These are phyloP conservation scores for Biscogniauxia mediterranea DNA, from an alignment of 2,329 filamentous ascomycete genomes.

Conservation along the genomic window DNA sequence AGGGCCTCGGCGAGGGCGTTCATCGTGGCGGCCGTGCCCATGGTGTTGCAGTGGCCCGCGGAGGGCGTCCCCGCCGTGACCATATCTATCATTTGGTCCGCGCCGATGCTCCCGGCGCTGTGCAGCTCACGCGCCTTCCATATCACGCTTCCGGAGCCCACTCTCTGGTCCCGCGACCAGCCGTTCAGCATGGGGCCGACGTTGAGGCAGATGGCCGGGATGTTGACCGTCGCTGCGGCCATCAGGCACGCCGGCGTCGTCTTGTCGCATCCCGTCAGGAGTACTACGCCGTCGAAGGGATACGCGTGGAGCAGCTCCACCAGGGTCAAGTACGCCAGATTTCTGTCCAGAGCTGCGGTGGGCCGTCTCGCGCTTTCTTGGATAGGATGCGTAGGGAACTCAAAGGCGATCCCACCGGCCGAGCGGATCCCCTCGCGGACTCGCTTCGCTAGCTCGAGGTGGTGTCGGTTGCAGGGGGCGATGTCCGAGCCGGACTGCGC, in stretches of 20 bases:
- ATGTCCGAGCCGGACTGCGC: slow-evolving; percentile 51
- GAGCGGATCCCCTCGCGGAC: slow-evolving; percentile 49
- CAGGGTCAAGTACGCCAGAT: slow-evolving; percentile 46
- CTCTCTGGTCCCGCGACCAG: slow-evolving; percentile 38
- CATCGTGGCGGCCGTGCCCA: slow-evolving; percentile 54
- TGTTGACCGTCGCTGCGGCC: slow-evolving; percentile 51
- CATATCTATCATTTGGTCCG: slow-evolving; percentile 45
- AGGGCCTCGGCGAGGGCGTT: slow-evolving; percentile 51
- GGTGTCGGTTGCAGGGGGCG: slow-evolving; percentile 49
- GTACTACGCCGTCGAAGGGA: slow-evolving; percentile 49
- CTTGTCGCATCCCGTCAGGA: slow-evolving; percentile 53
- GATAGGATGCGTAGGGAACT: slow-evolving; percentile 52
- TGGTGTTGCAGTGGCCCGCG: slow-evolving; percentile 50
- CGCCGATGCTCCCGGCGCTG: slow-evolving; percentile 44
- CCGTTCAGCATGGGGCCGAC: slow-evolving; percentile 54
- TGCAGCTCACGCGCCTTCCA: slow-evolving; percentile 49
- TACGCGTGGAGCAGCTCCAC: slow-evolving; percentile 49
- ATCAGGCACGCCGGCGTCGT: slow-evolving; percentile 50
- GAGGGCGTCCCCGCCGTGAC: slow-evolving; percentile 41
- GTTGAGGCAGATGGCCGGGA: slow-evolving; percentile 50
- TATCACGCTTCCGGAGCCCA: slow-evolving; percentile 45
- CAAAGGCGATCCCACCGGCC: slow-evolving; percentile 48
- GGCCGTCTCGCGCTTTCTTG: slow-evolving; percentile 47
- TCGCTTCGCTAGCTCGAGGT: slow-evolving; percentile 47
- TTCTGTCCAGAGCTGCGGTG: slow-evolving; percentile 49